Conservation (phyloP, 768 basidiomycete species). For the Atractiella rhizophila region DNA sequence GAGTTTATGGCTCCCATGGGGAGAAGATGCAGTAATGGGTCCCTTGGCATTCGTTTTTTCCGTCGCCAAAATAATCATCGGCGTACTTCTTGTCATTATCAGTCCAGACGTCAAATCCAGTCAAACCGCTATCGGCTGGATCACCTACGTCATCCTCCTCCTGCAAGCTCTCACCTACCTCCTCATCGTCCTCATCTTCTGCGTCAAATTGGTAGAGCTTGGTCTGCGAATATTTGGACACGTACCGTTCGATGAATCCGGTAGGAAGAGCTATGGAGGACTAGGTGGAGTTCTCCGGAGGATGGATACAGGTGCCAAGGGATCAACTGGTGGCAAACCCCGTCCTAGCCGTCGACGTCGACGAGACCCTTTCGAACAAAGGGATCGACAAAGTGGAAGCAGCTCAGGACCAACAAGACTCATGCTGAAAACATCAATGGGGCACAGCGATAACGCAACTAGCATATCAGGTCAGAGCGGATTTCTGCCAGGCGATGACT, state of each 20-base stretch:
- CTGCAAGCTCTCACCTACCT: slow-evolving; percentile 55
- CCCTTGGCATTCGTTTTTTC: slow-evolving; percentile 80
- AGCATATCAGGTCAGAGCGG: slow-evolving; percentile 31
- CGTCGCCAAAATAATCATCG: slow-evolving; percentile 65
- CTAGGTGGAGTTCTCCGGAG: slow-evolving; percentile 60
- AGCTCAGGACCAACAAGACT: slow-evolving; percentile 6
- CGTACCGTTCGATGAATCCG: slow-evolving; percentile 60
- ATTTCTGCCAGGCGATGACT: slow-evolving; percentile 26
- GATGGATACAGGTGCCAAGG: slow-evolving; percentile 26
- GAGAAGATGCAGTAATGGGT: slow-evolving; percentile 88
- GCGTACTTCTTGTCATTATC: slow-evolving; percentile 70
- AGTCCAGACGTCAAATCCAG: slow-evolving; percentile 67
- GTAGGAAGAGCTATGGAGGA: slow-evolving; percentile 55
- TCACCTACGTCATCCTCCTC: slow-evolving; percentile 72
- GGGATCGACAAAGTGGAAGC: background rate
- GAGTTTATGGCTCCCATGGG: slow-evolving; percentile 89
- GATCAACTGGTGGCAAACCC: slow-evolving; percentile 5
- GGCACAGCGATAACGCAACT: slow-evolving; percentile 39
- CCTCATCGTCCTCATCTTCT: slow-evolving; percentile 52
- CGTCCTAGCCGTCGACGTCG: slow-evolving; percentile 4
- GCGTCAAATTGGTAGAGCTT: slow-evolving; percentile 64
- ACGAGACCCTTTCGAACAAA: background rate
- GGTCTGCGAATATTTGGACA: slow-evolving; percentile 47
- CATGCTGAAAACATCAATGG: slow-evolving; percentile 20
- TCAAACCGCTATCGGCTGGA: slow-evolving; percentile 58